A percentile compares a stretch with the other conserved stretches of the same genome.
Evolutionary conservation across 2,329 filamentous ascomycete genomes (phyloP).

Genomic region (Tricladium varicosporioides): DNA sequence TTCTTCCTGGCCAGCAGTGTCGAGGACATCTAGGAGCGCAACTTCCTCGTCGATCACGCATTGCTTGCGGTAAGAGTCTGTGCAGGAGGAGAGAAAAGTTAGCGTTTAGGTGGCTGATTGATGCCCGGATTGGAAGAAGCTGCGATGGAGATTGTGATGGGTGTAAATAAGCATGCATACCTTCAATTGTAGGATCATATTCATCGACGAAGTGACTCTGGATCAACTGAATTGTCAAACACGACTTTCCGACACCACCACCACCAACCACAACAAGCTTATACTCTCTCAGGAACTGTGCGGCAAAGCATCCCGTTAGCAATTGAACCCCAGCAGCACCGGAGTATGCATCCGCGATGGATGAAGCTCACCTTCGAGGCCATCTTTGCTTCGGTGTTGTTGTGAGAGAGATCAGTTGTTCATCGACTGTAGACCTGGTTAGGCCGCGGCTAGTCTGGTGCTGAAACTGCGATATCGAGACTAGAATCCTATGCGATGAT

Average conservation of each 20-base stretch:
- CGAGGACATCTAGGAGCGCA: constrained; percentile 93
- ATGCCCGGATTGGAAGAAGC: not conserved
- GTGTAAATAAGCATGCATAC: constrained; percentile 47
- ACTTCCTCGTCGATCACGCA: constrained; percentile 98
- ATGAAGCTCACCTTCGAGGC: constrained; percentile 37
- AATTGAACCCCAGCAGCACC: constrained; percentile 6
- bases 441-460: constrained; percentile 13
- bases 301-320: constrained; percentile 11
- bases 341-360: not conserved
- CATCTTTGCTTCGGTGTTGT: constrained; percentile 28
- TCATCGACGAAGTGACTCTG: constrained; percentile 98
- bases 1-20: constrained; percentile 97
- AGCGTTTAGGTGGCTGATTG: not conserved
- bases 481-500: constrained; percentile 3
- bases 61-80: constrained; percentile 99
- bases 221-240: constrained; percentile 89
- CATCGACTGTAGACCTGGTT: constrained; percentile 18
- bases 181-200: constrained; percentile 99
- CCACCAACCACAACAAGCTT: constrained; percentile 97
- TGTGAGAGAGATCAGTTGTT: constrained; percentile 15
- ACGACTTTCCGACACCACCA: constrained; percentile 98
- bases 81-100: not conserved
- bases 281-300: constrained; percentile 83
- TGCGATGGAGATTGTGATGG: constrained; percentile 1
- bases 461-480: constrained; percentile 13